phyloP scores from a whole-genome alignment of 441 rosid species.

The Populus hybrid region DNA sequence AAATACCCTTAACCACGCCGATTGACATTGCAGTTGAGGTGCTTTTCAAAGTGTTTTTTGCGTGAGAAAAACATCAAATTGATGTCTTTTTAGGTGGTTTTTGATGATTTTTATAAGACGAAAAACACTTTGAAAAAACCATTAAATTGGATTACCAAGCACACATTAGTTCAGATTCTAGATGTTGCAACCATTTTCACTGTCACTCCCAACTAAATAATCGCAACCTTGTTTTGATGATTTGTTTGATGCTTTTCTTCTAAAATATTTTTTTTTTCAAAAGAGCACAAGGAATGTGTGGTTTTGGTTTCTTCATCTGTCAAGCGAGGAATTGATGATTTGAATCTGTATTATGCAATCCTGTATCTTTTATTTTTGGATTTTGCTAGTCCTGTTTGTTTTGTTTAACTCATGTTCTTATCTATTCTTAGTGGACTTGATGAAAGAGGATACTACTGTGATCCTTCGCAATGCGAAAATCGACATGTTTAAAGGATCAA shows the following conservation, averaged over 20 bases:
- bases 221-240: too few relatives aligned
- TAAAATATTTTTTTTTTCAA: too few relatives aligned
- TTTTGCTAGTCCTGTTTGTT: not conserved
- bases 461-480: constrained; percentile 82
- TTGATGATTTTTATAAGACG: not conserved
- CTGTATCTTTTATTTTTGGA: too few relatives aligned
- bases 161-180: not conserved
- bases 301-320: not conserved
- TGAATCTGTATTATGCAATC: not conserved
- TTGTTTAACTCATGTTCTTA: constrained; percentile 2
- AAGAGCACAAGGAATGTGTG: not conserved
- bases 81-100: not conserved
- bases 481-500: constrained; percentile 85
- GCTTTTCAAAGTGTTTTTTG: not conserved
- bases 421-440: constrained; percentile 52
- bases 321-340: not conserved
- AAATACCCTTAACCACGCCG: not conserved
- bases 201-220: too few relatives aligned
- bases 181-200: not conserved
- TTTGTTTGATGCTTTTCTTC: too few relatives aligned
- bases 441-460: constrained; percentile 65
- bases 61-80: too few relatives aligned
- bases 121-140: not conserved
- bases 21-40: not conserved
- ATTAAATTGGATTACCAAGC: not conserved